Evolutionary conservation across 805 yeast genomes (phyloP), one percentile per base, ranked within the genome.

Genomic region (Metschnikowia hibisci): DNA sequence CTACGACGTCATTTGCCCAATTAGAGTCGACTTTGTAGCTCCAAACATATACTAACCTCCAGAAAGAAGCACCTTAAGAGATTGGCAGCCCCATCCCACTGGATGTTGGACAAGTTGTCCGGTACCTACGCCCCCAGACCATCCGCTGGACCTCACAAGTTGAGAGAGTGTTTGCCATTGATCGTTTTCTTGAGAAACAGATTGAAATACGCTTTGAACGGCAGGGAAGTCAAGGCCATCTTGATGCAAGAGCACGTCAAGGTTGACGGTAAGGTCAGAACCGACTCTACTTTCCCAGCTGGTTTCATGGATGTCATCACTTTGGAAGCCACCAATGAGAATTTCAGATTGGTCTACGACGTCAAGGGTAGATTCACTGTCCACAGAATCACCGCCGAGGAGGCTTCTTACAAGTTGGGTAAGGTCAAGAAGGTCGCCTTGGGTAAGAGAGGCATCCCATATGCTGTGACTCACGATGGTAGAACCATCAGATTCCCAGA

Each of bases 61-160:
- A 86, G 90, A 85, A 88, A 89, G 90, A 90, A 91, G 84, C 97
- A 91, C 76, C 84, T 90, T 76, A 90, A 91, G 84, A 89, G 98
- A 85, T 85, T 91, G 78, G 96, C 98, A 75, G 99, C 99, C 75
- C 99, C 99, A 82, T 85, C 90, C 81, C 99, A 93, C 85, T 93
- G 99, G 99, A 87, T 93, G 95, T 87, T 93, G 81, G 99, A 95
- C 95, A 93, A 93, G 81, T 82, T 93, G 80, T 87, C 97, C 71
- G 99, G 99, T 74, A 81, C 87, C 69, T 93, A 93, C 75, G 99
- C 99, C 57, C 99, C 99, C 80, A 89, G 98, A 81, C 96, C 98
- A 71, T 89, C 97, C 56, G 84, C 96, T 64, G 99, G 99, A 81
- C 99, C 99, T 73, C 99, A 91, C 82, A 93, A 91, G 78, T 82